Conservation (phyloP, 2,329 filamentous ascomycete species). For the Xylaria sp. region DNA sequence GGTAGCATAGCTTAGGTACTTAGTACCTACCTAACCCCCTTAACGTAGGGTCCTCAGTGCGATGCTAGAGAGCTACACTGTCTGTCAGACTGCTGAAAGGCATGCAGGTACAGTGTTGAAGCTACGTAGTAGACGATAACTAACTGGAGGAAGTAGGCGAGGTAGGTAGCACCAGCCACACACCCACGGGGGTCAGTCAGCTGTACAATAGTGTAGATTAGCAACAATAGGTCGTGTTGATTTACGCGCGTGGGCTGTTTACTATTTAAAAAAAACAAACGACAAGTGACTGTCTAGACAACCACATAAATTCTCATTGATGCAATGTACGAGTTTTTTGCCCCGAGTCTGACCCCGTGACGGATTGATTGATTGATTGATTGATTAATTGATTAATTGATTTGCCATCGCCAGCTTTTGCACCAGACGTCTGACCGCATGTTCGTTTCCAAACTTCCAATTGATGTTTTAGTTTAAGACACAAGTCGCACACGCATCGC, state of each 20-base stretch:
- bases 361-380: no score
- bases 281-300: slow-evolving; percentile 29
- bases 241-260: slow-evolving; percentile 38
- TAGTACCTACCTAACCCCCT: no score
- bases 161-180: slow-evolving; percentile 13
- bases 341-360: slow-evolving; percentile 20
- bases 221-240: slow-evolving; percentile 22
- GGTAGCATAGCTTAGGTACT: not conserved
- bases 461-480: slow-evolving; percentile 19
- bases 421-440: slow-evolving; percentile 13
- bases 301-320: slow-evolving; percentile 19
- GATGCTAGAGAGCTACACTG: not conserved
- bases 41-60: no score
- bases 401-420: slow-evolving; percentile 27
- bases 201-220: not conserved
- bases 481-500: slow-evolving; percentile 15
- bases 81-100: not conserved
- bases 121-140: not conserved
- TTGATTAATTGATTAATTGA: not conserved
- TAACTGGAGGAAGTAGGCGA: no score
- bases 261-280: slow-evolving; percentile 37
- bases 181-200: not conserved
- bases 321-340: slow-evolving; percentile 25
- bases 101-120: not conserved
- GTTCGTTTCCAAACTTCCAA: slow-evolving; percentile 12